Evolutionary conservation across 164 flowering plant genomes (phyloP), one percentile per base, ranked within the genome.

Genomic region (Brasenia schreberi): DNA sequence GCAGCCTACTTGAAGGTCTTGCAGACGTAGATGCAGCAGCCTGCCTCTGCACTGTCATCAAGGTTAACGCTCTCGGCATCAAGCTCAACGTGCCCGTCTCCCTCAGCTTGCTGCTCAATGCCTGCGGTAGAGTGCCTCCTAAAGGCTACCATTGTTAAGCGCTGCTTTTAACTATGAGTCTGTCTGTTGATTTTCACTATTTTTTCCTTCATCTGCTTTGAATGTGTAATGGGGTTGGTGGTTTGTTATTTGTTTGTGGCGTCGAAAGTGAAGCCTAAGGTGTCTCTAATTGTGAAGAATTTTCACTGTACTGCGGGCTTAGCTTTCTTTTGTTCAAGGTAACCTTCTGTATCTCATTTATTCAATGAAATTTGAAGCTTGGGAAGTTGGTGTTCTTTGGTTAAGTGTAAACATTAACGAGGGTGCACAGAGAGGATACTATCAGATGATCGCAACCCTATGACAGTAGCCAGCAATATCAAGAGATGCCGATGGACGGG

Each of bases 31-130:
- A 89, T 59, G 92, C 87, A 0, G 90, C 90, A 1, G 69, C 84
- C 3, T 86, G 91, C 81, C 87, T 86, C 42, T 86, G 92, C 82
- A 82, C 86, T 43, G 85, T 82, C 68, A 78, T 88, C 44, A 88
- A 68, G 67, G 89, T 86, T 33, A 85, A 81, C 64, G 61, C 84
- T 61, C 67, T 85, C 68, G 86, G 85, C 63, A 68, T 84, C 65
- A 84, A 84, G 61, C 80, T 85, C 19, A 79, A 81, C 45, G 33
- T 87, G n/a, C 88, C 87, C 0, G 5, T 88, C 59, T 73, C 84
- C 9, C 81, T 89, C 43, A 80, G 78, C 76, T 79, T 89, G 81
- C 77, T 86, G 12, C 79, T 88, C 69, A 86, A 86, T 67, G 74
- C 73, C 17, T 88, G 91, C 62, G 72, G 72, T 4, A 85, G 63